A percentile compares a stretch with the other conserved stretches of the same genome.
Conservation (phyloP, 2,329 filamentous ascomycete genomes). For the Hypoxylon rubiginosum region DNA sequence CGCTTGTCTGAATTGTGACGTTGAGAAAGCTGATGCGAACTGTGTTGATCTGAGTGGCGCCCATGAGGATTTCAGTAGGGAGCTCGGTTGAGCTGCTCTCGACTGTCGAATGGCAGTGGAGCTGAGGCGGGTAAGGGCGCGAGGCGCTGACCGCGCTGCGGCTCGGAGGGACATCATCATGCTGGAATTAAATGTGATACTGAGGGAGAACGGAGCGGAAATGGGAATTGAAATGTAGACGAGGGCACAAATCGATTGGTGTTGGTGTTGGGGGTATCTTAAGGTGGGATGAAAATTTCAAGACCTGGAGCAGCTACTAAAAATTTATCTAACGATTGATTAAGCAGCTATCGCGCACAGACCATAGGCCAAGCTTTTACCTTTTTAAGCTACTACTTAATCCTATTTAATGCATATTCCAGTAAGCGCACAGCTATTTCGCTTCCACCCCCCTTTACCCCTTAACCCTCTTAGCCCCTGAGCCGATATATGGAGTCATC, state of each 20-base stretch:
- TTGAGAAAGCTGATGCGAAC: constrained; percentile 65
- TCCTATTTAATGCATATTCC: constrained; percentile 12
- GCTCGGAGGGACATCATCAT: constrained; percentile 79
- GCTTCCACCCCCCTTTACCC: background rate
- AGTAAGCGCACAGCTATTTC: constrained; percentile 8
- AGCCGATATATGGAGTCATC: background rate
- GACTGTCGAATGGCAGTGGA: constrained; percentile 65
- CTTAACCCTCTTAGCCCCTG: background rate
- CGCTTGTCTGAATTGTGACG: constrained; percentile 59
- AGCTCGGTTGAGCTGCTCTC: constrained; percentile 63
- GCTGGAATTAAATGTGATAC: constrained; percentile 21
- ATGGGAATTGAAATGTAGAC: constrained; percentile 2
- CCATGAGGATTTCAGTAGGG: constrained; percentile 63
- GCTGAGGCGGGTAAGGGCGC: constrained; percentile 71
- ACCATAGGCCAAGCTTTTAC: constrained; percentile 24
- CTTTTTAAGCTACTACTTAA: background rate
- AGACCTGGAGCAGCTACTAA: constrained; percentile 35
- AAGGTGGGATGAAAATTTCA: constrained; percentile 14
- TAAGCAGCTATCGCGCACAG: constrained; percentile 37
- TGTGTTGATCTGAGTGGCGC: constrained; percentile 54
- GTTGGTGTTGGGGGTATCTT: constrained; percentile 26
- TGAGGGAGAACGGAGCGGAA: background rate
- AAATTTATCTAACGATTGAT: constrained; percentile 44
- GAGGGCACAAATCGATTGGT: background rate
- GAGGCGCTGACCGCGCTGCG: constrained; percentile 75